Evolutionary conservation across 2,329 filamentous ascomycete genomes (phyloP), one percentile per base, ranked within the genome.

Genomic region (Aspergillus eucalypticola): DNA sequence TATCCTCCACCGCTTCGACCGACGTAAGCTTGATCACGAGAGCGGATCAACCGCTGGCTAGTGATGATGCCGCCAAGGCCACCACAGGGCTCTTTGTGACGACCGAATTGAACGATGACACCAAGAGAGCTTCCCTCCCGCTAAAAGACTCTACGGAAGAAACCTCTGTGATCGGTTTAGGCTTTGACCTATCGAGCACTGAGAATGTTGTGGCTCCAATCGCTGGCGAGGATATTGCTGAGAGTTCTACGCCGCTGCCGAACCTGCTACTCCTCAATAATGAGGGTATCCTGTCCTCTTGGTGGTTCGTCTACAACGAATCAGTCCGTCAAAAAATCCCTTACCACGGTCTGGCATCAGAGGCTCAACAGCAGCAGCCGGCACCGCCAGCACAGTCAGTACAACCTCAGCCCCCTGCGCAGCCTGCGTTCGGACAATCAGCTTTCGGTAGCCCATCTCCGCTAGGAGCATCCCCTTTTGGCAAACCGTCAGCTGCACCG

Each of bases 291-390:
- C 81, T 99, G 15, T 87, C 86, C 49, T 84, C 88, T 11, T 99
- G 94, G 92, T 97, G 94, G 91, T 78, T 98, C 46, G 85, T 98
- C 19, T 97, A 97, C 77, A 86, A 90, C 38, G 92, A 96, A 44
- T 92, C 94, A 2, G 88, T 99, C 62, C 86, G 88, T 60, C 82
- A 88, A 67, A 88, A 88, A 3, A 86, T 86, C 6, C 85, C 86
- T 0, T 98, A 92, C 73, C 84, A 89, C 42, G 90, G 90, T 4
- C 80, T 97, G 64, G 79, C 81, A 60, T 75, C 76, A n/a, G 67
- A 66, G 54, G 68, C 54, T 35, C 61, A 65, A 44, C 58, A 52
- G 49, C 59, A 54, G 32, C 51, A 54, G 61, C 35, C 54, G 63
- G 56, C 60, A 54, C 64, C 57, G 58, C 57, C 56, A 53, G 59